Evolutionary conservation across 2,329 filamentous ascomycete species (phyloP).

Genomic region (Aspergillus unguis): DNA sequence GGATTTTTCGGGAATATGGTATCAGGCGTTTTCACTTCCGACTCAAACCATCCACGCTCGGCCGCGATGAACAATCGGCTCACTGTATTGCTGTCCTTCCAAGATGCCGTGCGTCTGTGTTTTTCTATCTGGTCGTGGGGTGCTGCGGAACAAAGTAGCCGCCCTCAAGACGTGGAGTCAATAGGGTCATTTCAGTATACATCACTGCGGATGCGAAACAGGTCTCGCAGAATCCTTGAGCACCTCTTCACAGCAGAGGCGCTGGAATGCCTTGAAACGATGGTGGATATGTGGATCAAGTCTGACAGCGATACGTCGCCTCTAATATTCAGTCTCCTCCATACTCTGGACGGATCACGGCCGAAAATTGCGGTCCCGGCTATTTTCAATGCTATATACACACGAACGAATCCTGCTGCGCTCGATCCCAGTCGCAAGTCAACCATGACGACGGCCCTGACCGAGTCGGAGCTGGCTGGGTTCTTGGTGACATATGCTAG

Average conservation of each 20-base stretch:
- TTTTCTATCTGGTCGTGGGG: conserved; percentile 96
- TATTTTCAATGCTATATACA: conserved; percentile 94
- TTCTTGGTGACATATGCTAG: conserved; percentile 89
- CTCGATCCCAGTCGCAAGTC: conserved; percentile 79
- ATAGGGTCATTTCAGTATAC: conserved; percentile 85
- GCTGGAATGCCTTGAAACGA: conserved; percentile 86
- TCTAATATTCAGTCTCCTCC: conserved; percentile 78
- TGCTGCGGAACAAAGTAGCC: conserved; percentile 48
- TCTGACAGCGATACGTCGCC: conserved; percentile 51
- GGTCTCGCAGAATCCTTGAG: conserved; percentile 81
- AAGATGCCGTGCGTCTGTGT: conserved; percentile 89
- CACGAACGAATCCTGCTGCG: conserved; percentile 78
- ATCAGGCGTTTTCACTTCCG: conserved; percentile 80
- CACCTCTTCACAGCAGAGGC: conserved; percentile 90
- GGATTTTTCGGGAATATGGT: conserved; percentile 94
- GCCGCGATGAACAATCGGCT: conserved; percentile 88
- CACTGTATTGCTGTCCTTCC: conserved; percentile 92
- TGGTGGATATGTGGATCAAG: conserved; percentile 77
- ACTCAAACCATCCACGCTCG: conserved; percentile 71
- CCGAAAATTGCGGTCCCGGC: conserved; percentile 90
- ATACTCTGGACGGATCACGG: conserved; percentile 84
- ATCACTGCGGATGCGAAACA: conserved; percentile 83
- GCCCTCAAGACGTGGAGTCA: conserved; percentile 62
- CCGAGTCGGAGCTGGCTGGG: conserved; percentile 77
- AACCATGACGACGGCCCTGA: conserved; percentile 78